Conservation (phyloP, 345 rosid genomes). For the Sonneratia alba region DNA sequence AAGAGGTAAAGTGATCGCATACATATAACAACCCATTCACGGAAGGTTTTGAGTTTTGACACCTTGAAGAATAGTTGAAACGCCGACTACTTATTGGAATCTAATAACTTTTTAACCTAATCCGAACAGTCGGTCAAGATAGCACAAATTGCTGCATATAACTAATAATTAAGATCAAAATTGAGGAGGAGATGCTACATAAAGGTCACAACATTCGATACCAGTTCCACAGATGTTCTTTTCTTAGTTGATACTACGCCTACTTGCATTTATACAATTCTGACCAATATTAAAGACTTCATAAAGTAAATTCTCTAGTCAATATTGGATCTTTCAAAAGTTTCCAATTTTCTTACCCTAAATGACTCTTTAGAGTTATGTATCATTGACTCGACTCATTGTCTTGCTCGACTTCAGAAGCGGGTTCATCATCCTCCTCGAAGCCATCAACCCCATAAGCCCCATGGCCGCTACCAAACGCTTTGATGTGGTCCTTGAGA, state of each 20-base stretch:
- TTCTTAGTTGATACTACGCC: background rate
- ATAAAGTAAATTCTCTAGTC: background rate
- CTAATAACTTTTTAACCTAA: background rate
- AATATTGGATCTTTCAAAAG: background rate
- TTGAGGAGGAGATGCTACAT: background rate
- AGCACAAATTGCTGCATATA: background rate
- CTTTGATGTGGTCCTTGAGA: constrained; percentile 49
- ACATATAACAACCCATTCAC: background rate
- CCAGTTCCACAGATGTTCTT: background rate
- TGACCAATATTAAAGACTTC: background rate
- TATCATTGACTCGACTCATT: constrained; percentile 10
- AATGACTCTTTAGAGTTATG: background rate
- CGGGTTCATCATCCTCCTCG: constrained; percentile 51
- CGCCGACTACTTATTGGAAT: background rate
- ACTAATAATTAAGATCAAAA: background rate
- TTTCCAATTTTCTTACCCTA: background rate
- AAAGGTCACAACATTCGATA: background rate
- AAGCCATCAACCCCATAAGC: constrained; percentile 40
- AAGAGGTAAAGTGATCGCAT: too few relatives aligned
- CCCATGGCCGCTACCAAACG: constrained; percentile 46
- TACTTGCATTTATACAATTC: background rate
- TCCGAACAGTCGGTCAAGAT: background rate
- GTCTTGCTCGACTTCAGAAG: constrained; percentile 51
- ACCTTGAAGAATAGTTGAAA: background rate
- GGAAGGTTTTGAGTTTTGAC: background rate